These are phyloP conservation scores for Neurospora tetrasperma DNA, from an alignment of 495 filamentous ascomycete genomes.

Conservation along the genomic window DNA sequence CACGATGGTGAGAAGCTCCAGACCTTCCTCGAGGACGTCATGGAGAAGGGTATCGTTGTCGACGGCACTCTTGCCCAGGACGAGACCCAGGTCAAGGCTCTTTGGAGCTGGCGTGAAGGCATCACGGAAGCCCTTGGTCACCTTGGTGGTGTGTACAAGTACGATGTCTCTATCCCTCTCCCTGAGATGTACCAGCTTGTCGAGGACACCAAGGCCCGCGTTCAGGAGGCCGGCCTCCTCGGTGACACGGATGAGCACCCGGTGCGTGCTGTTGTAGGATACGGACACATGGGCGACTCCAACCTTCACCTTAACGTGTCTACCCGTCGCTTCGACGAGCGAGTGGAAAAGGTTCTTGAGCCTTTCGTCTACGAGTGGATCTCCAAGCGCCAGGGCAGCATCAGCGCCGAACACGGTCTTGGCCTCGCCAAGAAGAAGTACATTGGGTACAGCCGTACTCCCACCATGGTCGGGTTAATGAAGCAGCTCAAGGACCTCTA, in stretches of 20 bases:
- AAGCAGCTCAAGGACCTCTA: conserved; percentile 84
- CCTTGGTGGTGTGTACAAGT: conserved; percentile 95
- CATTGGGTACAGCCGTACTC: conserved; percentile 83
- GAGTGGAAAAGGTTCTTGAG: conserved; percentile 82
- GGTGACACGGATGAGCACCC: conserved; percentile 68
- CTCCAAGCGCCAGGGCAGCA: conserved; percentile 70
- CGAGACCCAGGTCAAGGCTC: conserved; percentile 72
- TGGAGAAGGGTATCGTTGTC: conserved; percentile 69
- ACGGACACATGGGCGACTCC: conserved; percentile 94
- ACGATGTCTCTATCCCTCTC: conserved; percentile 91
- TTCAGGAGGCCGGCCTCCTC: conserved; percentile 63
- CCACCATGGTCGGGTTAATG: conserved; percentile 82
- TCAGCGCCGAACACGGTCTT: conserved; percentile 92
- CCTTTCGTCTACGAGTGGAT: conserved; percentile 99
- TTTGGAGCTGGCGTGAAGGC: conserved; percentile 92
- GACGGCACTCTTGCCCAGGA: conserved; percentile 89
- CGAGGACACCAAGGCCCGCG: conserved; percentile 62
- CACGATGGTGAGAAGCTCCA: conserved; percentile 85
- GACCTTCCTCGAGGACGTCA: conserved; percentile 78
- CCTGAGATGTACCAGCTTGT: conserved; percentile 81
- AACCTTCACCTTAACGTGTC: conserved; percentile 90
- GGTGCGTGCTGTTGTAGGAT: conserved; percentile 84
- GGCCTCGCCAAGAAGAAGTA: conserved; percentile 90
- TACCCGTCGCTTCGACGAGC: conserved; percentile 70
- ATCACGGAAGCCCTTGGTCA: conserved; percentile 82